Percentiles rank a stretch among this genome's conserved stretches.
Evolutionary conservation across 495 filamentous ascomycete species (phyloP).

Genomic region (Annulohypoxylon maeteangense): DNA sequence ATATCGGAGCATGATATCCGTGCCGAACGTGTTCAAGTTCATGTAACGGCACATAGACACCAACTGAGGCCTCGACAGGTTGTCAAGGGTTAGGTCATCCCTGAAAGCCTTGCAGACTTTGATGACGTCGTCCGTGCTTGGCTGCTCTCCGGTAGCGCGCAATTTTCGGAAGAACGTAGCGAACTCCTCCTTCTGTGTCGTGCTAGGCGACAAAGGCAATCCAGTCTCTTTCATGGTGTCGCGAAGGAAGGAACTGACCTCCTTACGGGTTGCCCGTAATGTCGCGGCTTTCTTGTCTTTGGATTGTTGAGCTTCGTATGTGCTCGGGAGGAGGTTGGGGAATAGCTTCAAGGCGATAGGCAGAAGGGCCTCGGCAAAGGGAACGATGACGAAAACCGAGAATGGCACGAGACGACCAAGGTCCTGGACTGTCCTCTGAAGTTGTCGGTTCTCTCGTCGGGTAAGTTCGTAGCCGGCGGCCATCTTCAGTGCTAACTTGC

Average conservation of each 20-base stretch:
- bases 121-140: constrained; percentile 90
- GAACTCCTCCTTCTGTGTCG: constrained; percentile 93
- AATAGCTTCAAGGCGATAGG: constrained; percentile 93
- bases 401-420: constrained; percentile 93
- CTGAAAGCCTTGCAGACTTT: constrained; percentile 99
- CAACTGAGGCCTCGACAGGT: constrained; percentile 92
- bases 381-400: constrained; percentile 95
- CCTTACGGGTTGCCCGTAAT: constrained; percentile 87
- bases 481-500: constrained; percentile 93
- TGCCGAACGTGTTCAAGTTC: constrained; percentile 96
- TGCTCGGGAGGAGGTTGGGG: constrained; percentile 96
- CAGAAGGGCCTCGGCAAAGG: constrained; percentile 94
- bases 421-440: constrained; percentile 93
- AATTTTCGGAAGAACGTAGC: constrained; percentile 98
- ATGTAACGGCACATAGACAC: constrained; percentile 99
- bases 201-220: constrained; percentile 84
- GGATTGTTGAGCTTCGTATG: constrained; percentile 90
- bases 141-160: constrained; percentile 87
- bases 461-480: constrained; percentile 96
- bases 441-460: constrained; percentile 89
- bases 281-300: constrained; percentile 87
- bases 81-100: constrained; percentile 97
- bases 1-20: constrained; percentile 97
- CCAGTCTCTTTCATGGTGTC: constrained; percentile 93
- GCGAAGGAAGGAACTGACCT: constrained; percentile 91